phyloP scores from a whole-genome alignment of 2,329 filamentous ascomycete genomes.

The Ophiocordyceps camponoti-rufipedis region DNA sequence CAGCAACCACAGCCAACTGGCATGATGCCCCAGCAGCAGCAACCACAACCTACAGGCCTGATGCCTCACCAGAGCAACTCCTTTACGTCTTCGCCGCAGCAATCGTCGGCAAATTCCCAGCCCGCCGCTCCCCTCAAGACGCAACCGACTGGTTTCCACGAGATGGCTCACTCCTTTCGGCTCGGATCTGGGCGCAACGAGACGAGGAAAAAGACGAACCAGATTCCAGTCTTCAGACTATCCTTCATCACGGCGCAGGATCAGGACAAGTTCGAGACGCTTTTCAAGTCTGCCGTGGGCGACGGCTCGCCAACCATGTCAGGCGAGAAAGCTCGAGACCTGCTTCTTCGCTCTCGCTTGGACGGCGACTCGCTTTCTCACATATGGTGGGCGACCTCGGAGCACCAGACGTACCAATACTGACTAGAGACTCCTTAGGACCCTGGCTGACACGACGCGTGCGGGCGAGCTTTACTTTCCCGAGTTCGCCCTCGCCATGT shows the following conservation, averaged over 20 bases:
- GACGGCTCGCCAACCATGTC: conserved; percentile 72
- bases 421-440: conserved; percentile 32
- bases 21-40: conserved; percentile 18
- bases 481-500: conserved; percentile 96
- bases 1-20: not conserved
- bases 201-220: conserved; percentile 39
- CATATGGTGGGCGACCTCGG: conserved; percentile 50
- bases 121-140: conserved; percentile 44
- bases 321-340: conserved; percentile 79
- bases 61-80: conserved; percentile 16
- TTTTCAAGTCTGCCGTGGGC: conserved; percentile 90
- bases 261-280: conserved; percentile 89
- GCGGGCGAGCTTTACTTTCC: conserved; percentile 93
- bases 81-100: conserved; percentile 25
- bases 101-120: conserved; percentile 26
- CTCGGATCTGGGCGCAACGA: conserved; percentile 26
- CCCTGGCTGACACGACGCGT: conserved; percentile 85
- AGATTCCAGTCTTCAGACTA: conserved; percentile 83
- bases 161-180: conserved; percentile 51
- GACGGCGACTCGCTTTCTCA: conserved; percentile 76
- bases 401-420: not conserved
- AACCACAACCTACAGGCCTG: conserved; percentile 21
- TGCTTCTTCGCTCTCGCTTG: conserved; percentile 75
- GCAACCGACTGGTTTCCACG: conserved; percentile 45
- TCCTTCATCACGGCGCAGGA: conserved; percentile 93